Evolutionary conservation across 1,139 yeast genomes (phyloP), one percentile per base, ranked within the genome.

Genomic region (Saccharomyces uvarum): DNA sequence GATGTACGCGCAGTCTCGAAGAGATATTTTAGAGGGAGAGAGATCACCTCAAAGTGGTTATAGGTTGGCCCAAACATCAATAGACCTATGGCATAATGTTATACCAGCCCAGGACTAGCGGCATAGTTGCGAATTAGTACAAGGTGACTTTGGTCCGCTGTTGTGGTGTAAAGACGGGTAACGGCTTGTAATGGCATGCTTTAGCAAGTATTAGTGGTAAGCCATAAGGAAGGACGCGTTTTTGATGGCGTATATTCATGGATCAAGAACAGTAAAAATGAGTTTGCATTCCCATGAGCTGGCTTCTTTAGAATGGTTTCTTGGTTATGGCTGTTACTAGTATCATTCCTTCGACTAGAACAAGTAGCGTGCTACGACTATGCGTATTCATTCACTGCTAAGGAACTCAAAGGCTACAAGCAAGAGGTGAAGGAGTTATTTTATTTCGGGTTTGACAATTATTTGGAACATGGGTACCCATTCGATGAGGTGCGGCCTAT

Each of bases 401-500:
- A 64, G 2, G 89, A 85, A 62, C 63, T 85, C 8, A 58, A 66
- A 2, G 59, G 68, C 13, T 73, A 84, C 33, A 74, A 74, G 59
- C 66, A 75, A 21, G 83, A 83, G 59, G 82, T 95, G 0, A 72
- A 70, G 57, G 64, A 69, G 2, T 73, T 90, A 52, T 88, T 90
- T 63, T 70, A 80, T 55, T 95, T 88, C 71, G 95, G 88, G 0
- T 88, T 95, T 86, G 65, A 75, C 52, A 77, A 83, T n/a, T 91
- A 91, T 67, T 75, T 87, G 74, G 69, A 72, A 1, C 65, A 77
- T 63, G 97, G 90, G 1, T 89, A 81, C 64, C 98, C 98, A 0
- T 80, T 75, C 27, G 98, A 91, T 69, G 97, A 89, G 65, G 81
- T 91, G 6, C 72, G 78, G 47, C 97, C 98, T 0, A 65, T 88